A percentile compares a stretch with the other conserved stretches of the same genome.
These are phyloP conservation scores for Pythium insidiosum DNA, from an alignment of 352 stramenopile genomes.

Conservation along the genomic window DNA sequence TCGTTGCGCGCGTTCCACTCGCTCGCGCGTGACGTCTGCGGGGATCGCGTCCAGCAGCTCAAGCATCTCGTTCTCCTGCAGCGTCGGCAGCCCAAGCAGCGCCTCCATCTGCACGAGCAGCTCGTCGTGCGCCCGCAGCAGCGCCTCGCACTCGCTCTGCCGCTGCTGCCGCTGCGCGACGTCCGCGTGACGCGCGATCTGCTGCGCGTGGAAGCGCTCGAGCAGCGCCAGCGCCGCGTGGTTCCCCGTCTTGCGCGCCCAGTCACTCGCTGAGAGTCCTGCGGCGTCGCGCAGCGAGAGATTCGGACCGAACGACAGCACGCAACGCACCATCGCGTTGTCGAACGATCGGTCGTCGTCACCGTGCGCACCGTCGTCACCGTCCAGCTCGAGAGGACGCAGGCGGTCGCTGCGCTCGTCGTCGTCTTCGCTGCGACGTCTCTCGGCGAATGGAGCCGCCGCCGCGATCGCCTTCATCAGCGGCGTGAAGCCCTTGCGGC, in stretches of 20 bases:
- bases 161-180: conserved; percentile 23
- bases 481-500: conserved; percentile 50
- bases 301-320: conserved; percentile 35
- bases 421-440: conserved; percentile 7
- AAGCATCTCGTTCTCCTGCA: conserved; percentile 29
- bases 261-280: conserved; percentile 60
- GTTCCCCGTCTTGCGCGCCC: conserved; percentile 49
- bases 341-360: conserved; percentile 23
- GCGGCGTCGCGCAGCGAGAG: conserved; percentile 27
- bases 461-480: conserved; percentile 70
- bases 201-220: conserved; percentile 12
- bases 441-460: conserved; percentile 19
- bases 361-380: not conserved
- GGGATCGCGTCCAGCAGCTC: conserved; percentile 18
- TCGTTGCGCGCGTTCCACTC: not conserved
- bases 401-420: not conserved
- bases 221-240: conserved; percentile 21
- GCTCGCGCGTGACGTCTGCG: not conserved
- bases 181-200: conserved; percentile 15
- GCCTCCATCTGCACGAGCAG: conserved; percentile 18
- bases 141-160: conserved; percentile 23
- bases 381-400: too few species aligned
- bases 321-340: conserved; percentile 33
- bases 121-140: conserved; percentile 28
- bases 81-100: conserved; percentile 26